These are phyloP conservation scores for Marchantia paleacea DNA, from an alignment of 225 moss, liverwort and hornwort genomes.

Conservation along the genomic window DNA sequence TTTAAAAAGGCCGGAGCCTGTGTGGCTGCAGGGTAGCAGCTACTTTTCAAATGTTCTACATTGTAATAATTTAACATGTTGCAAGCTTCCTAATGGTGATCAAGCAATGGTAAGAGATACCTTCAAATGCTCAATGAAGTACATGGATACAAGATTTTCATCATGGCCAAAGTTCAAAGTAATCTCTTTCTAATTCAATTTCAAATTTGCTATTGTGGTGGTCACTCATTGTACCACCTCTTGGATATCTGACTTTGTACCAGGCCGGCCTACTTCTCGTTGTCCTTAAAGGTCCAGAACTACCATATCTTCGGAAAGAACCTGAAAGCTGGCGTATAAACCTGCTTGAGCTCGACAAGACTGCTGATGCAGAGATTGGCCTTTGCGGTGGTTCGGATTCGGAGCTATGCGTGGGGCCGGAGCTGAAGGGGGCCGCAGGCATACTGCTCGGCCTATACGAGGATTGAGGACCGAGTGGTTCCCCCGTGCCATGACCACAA, in stretches of 20 bases:
- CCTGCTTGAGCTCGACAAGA: slow-evolving; percentile 46
- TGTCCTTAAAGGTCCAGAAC: slow-evolving; percentile 57
- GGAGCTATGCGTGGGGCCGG: slow-evolving; percentile 46
- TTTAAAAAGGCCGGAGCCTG: slow-evolving; percentile 6
- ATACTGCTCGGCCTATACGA: slow-evolving; percentile 25
- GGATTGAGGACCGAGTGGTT: slow-evolving; percentile 36
- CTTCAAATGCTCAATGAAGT: slow-evolving; percentile 23
- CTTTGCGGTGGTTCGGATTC: slow-evolving; percentile 50
- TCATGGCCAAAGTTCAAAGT: slow-evolving; percentile 54
- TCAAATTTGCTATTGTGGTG: slow-evolving; percentile 41
- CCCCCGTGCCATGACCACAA: slow-evolving; percentile 20
- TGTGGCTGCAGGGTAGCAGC: slow-evolving; percentile 10
- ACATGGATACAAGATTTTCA: slow-evolving; percentile 18
- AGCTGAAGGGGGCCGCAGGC: slow-evolving; percentile 47
- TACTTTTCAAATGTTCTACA: slow-evolving; percentile 14
- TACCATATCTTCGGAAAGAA: slow-evolving; percentile 57
- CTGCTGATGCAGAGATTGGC: slow-evolving; percentile 62
- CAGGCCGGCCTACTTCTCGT: slow-evolving; percentile 51
- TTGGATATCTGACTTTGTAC: slow-evolving; percentile 38
- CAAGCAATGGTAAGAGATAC: slow-evolving; percentile 13
- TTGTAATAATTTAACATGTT: slow-evolving; percentile 15
- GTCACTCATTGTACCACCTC: slow-evolving; percentile 53
- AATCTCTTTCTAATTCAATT: slow-evolving; percentile 48
- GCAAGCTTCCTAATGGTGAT: slow-evolving; percentile 26
- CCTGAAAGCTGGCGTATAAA: slow-evolving; percentile 57